Conservation (phyloP, 1,284 basidiomycete species). For the Stygiomarasmius scandens region DNA sequence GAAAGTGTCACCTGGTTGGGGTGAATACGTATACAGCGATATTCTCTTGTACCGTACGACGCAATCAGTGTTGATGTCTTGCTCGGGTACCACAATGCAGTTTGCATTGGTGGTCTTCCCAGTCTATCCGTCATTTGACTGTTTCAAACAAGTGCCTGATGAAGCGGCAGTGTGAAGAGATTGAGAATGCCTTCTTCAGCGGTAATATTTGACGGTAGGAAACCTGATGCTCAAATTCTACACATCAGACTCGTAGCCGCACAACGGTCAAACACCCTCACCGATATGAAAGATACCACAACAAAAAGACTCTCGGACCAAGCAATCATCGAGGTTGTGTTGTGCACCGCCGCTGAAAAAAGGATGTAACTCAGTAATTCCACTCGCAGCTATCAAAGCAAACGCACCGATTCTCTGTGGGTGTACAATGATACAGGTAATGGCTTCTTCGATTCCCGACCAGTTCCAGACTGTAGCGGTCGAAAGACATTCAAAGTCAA, state of each 20-base stretch:
- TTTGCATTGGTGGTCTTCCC: too few relatives aligned
- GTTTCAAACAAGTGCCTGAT: too few relatives aligned
- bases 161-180: too few relatives aligned
- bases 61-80: constrained; percentile 1
- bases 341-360: constrained; percentile 2
- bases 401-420: constrained; percentile 1
- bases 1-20: constrained; percentile 3
- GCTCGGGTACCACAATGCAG: too few relatives aligned
- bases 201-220: not conserved
- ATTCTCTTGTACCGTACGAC: constrained; percentile 8
- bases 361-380: not conserved
- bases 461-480: not conserved
- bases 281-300: not conserved
- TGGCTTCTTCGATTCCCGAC: not conserved
- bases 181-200: constrained; percentile 3
- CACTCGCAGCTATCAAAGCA: not conserved
- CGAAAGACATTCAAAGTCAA: constrained; percentile 10
- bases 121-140: too few relatives aligned
- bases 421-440: constrained; percentile 7
- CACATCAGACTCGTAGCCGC: too few relatives aligned
- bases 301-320: constrained; percentile 3
- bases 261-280: too few relatives aligned
- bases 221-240: constrained; percentile 1
- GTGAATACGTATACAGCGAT: constrained; percentile 9
- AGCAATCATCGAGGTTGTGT: not conserved